Evolutionary conservation across 2,329 filamentous ascomycete genomes (phyloP), one percentile per base, ranked within the genome.

Genomic region (Alternaria atra): DNA sequence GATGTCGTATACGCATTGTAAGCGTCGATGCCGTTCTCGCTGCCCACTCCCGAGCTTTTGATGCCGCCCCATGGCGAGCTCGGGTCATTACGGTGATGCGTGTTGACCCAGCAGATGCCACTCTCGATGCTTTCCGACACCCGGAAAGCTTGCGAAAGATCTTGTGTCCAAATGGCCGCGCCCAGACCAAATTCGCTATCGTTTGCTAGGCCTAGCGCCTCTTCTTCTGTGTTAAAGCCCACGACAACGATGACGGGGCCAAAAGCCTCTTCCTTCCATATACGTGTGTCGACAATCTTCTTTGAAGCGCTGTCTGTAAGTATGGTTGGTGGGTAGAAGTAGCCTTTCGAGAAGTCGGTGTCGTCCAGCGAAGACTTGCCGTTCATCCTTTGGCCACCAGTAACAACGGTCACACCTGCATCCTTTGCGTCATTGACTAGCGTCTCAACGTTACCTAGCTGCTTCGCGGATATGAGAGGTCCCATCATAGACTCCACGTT

Each of bases 1-100:
- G 84, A 84, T 32, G 77, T 79, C 0, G 80, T 83, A 53, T 83
- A 83, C 2, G 79, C 77, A 57, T 78, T 72, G 46, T 81, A 82
- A 0, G 80, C 80, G 65, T 81, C 90, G 0, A 88, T 67, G 0
- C 90, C 90, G 69, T 92, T 92, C 80, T 93, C 90, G 61, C 89
- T 91, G 1, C 90, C 90, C 0, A 92, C 84, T 1, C 90, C 90
- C 1, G 85, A 83, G 35, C 80, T 81, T 67, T 88, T 87, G 30
- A 86, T 81, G 1, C 89, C 88, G 27, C 90, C 90, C 89, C 90
- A 90, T 0, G 90, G 88, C 60, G 88, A 89, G 66, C 88, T 89
- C 0, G 90, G 89, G 66, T 91, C 90, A 67, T 91, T 92, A 34
- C 89, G 84, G 72, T 92, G 89, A 75, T 92, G 89, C 0, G 79